Base-by-base conservation (phyloP, 2,329 filamentous ascomycete genomes). In the Clonostachys rosea region DNA sequence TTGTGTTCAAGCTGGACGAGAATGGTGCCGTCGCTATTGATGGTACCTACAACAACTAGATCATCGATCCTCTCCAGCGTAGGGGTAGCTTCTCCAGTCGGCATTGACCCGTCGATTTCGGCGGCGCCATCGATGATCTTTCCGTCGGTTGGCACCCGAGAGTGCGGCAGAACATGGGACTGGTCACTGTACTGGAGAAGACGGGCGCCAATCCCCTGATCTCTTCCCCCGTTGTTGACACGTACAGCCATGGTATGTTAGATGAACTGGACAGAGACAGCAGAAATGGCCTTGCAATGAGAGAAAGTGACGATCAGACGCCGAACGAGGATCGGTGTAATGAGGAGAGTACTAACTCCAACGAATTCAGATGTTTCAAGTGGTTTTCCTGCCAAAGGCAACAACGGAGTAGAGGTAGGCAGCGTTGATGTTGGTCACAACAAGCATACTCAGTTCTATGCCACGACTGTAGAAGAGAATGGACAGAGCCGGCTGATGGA, bases 101-200 rank as follows among this genome's bases (percentile, higher is more conserved):
- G 60, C 75, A 84, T 83, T 0, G 80, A 83, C 56, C 86, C 83
- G 47, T 86, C 76, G 1, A 85, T 69, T 46, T 83, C 80, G 7
- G 72, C 78, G 1, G 62, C 64, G 0, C 83, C 83, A 12, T 57
- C 62, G 0, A 76, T 49, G 3, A 86, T 71, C 0, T 67, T 63
- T 0, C 80, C 83, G 49, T 87, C 82, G 0, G 82, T 85, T 1
- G 74, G 70, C 2, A 86, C 67, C 3, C 62, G 61, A 0, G 69
- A 68, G 47, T 83, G 70, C 0, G 80, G 73, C 0, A 61, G 53
- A 12, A 84, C 67, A 18, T 66, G 71, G 59, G 85, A 74, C 0
- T 58, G 53, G 52, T 85, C 81, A 1, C 77, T 79, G 47, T 77
- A 79, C 47, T 85, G 79, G 4, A 85, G 63, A 0, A 84, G 67